These are phyloP conservation scores for Suillus occidentalis DNA, from an alignment of 768 basidiomycete species.

Conservation along the genomic window DNA sequence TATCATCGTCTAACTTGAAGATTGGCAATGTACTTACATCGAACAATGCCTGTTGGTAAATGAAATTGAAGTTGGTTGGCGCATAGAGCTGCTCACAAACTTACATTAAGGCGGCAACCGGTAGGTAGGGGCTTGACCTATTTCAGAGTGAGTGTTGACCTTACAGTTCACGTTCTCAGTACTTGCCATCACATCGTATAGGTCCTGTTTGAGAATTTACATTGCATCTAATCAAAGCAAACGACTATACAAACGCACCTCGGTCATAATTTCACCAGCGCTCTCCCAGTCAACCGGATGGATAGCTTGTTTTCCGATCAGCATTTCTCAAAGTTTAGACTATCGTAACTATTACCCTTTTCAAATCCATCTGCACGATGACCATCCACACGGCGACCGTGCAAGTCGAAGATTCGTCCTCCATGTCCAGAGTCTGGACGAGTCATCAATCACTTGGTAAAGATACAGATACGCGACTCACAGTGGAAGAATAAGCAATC, in stretches of 20 bases:
- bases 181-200: conserved; percentile 2
- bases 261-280: background rate
- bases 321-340: background rate
- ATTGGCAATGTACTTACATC: conserved; percentile 7
- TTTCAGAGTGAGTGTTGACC: background rate
- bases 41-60: conserved; percentile 6
- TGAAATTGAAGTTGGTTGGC: background rate
- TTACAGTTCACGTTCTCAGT: background rate
- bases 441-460: background rate
- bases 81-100: background rate
- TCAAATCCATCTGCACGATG: background rate
- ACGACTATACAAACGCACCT: background rate
- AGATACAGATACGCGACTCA: background rate
- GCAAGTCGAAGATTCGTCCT: conserved; percentile 1
- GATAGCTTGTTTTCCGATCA: conserved; percentile 1
- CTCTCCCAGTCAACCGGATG: conserved; percentile 1
- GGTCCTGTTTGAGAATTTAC: background rate
- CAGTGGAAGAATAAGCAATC: conserved; percentile 75
- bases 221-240: background rate
- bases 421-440: conserved; percentile 1
- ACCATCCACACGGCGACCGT: background rate
- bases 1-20: background rate
- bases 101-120: conserved; percentile 1
- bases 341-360: background rate
- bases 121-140: conserved; percentile 1